Evolutionary conservation across 2,329 filamentous ascomycete genomes (phyloP), one percentile per base, ranked within the genome.

Genomic region (Emericellopsis atlantica): DNA sequence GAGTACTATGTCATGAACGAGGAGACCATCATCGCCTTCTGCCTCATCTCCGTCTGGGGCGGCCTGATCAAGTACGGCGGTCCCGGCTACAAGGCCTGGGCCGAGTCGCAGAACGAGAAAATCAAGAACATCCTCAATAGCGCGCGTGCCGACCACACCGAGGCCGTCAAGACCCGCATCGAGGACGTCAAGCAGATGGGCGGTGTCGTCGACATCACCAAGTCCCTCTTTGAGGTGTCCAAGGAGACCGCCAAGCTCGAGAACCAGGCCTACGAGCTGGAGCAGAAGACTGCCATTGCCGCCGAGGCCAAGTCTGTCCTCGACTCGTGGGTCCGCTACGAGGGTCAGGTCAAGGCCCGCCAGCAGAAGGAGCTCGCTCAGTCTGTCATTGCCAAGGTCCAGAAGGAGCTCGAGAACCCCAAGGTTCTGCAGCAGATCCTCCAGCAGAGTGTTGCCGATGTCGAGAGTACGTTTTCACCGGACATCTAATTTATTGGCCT

Each of bases 1-100:
- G 92, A 98, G 79, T 88, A 96, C 74, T 96, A 95, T 70, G 88
- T 98, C 63, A 76, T 98, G 69, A 98, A 98, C 73, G 92, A 98
- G 76, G 92, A 98, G 75, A 84, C 89, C 49, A 84, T 98, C 61
- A 85, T 94, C 59, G 85, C 86, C 51, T 78, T 98, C 70, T 92
- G 84, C 65, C 75, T 98, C 57, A 72, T 96, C 60, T 87, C 83
- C 62, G 85, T 96, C 61, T 98, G 94, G 83, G 82, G 74, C 59
- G 87, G 81, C 48, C 76, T 95, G 56, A 90, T 86, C 71, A 92
- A 93, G 69, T 95, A 87, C 64, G 88, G 85, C 58, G 92, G 90
- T 42, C 92, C 92, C 45, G 72, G 81, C 65, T 96, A 96, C 78
- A 79, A 73, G 61, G 79, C 90, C 66, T 98, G 92, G 87, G 90